Evolutionary conservation across 2,329 filamentous ascomycete genomes (phyloP), one percentile per base, ranked within the genome.

Genomic region (Phyllosticta citrichinensis): DNA sequence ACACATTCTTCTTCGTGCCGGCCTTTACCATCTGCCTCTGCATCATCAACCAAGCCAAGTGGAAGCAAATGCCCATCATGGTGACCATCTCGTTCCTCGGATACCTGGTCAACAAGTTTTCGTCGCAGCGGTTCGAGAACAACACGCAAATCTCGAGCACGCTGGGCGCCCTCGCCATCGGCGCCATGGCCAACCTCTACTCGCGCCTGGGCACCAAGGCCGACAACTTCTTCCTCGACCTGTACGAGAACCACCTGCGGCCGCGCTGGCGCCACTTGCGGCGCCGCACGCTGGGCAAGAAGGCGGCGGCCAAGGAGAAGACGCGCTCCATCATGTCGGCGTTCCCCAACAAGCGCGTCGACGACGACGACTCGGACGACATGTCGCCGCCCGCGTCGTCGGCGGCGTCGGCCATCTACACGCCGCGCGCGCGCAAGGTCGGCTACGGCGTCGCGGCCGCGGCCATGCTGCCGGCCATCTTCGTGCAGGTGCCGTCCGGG

Each of bases 391-490:
- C 55, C 10, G 20, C 22, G 11, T 53, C 54, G 22, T 52, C 57
- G n/a, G 55, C n/a, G 24, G 52, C 55, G 5, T 51, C 55, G 4
- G 53, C 51, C 24, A 30, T 55, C 47, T 69, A 65, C 33, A 67
- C 69, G 5, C 70, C 73, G 1, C 66, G 68, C 30, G 64, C 65
- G 0, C 71, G 73, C 24, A 74, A 74, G 50, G 72, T 75, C 5
- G 85, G 87, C 12, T 91, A 92, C 70, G 88, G 88, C 1, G 82
- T 96, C 2, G 91, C 91, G 0, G 91, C 91, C 0, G 89, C 90
- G 0, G 87, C 89, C 1, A 89, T 96, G 80, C 76, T 96, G 10
- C 91, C 91, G 0, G 91, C 88, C 5, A 95, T 96, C 64, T 95
- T 95, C 64, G 82, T 85, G 2, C 81, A 85, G 62, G 83, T 86